Percentiles rank a stretch among this genome's conserved stretches.
These are phyloP conservation scores for Chaetomium sp. DNA, from an alignment of 2,329 filamentous ascomycete genomes.

Conservation along the genomic window DNA sequence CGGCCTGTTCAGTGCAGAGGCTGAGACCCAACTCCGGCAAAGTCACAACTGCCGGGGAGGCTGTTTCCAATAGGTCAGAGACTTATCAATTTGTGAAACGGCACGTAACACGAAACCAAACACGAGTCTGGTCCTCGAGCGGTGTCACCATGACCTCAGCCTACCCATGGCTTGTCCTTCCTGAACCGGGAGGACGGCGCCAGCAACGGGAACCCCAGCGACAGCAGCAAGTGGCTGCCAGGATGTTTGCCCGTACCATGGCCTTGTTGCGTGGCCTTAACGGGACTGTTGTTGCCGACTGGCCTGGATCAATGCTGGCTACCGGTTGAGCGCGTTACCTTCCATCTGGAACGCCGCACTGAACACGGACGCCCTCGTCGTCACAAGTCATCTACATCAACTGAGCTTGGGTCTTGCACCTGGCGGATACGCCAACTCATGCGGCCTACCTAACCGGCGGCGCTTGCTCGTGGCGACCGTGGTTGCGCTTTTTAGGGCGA, in stretches of 20 bases:
- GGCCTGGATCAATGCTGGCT: too few relatives aligned
- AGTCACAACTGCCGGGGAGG: not conserved
- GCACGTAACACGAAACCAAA: not conserved
- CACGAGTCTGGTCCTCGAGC: not conserved
- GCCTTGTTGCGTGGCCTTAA: not conserved
- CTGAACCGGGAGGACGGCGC: not conserved
- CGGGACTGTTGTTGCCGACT: not conserved
- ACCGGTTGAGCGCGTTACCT: too few relatives aligned
- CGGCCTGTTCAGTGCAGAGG: not conserved
- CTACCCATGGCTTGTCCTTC: not conserved
- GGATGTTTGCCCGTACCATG: not conserved
- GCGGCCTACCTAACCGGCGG: too few relatives aligned
- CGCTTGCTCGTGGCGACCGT: too few relatives aligned
- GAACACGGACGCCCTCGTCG: too few relatives aligned
- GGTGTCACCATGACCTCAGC: not conserved
- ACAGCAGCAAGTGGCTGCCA: not conserved
- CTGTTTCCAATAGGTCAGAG: not conserved
- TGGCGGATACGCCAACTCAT: too few relatives aligned
- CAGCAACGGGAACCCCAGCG: not conserved
- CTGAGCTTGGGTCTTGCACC: too few relatives aligned
- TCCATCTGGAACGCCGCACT: too few relatives aligned
- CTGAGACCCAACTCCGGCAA: not conserved
- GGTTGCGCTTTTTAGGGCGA: too few relatives aligned
- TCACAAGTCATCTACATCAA: too few relatives aligned
- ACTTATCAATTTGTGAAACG: not conserved